phyloP scores from a whole-genome alignment of 2,329 filamentous ascomycete species.

The Sordariomycetes sp. region DNA sequence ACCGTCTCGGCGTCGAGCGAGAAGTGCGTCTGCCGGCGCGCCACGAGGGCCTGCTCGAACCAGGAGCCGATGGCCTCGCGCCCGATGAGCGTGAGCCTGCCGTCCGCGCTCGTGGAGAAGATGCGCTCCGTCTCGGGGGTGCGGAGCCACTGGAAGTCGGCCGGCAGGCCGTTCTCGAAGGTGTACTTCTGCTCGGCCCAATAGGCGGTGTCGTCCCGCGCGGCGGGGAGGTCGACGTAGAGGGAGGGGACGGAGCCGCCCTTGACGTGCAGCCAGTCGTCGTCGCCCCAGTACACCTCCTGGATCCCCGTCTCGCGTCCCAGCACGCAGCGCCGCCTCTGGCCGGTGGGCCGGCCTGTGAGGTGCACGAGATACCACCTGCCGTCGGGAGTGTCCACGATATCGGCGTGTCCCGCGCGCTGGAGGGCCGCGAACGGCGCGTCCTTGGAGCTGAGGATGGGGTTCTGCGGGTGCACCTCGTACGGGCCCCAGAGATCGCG shows the following conservation, averaged over 20 bases:
- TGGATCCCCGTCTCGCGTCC: slow-evolving; percentile 48
- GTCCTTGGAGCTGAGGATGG: slow-evolving; percentile 44
- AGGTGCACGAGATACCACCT: slow-evolving; percentile 44
- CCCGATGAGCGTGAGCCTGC: slow-evolving; percentile 34
- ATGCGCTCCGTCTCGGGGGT: slow-evolving; percentile 45
- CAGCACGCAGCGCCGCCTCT: slow-evolving; percentile 39
- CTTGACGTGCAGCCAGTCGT: slow-evolving; percentile 54
- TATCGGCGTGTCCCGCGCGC: slow-evolving; percentile 40
- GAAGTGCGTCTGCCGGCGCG: slow-evolving; percentile 45
- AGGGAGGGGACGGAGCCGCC: slow-evolving; percentile 44
- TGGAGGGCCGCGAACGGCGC: slow-evolving; percentile 37
- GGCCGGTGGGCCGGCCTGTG: slow-evolving; percentile 36
- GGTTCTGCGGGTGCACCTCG: slow-evolving; percentile 45
- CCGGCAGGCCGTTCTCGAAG: slow-evolving; percentile 32
- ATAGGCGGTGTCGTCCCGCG: slow-evolving; percentile 34
- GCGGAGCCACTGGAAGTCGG: slow-evolving; percentile 47
- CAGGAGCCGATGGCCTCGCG: slow-evolving; percentile 44
- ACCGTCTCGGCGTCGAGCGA: slow-evolving; percentile 49
- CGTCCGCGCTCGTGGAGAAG: slow-evolving; percentile 23
- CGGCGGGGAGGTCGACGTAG: slow-evolving; percentile 36
- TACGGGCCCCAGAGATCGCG: slow-evolving; percentile 49
- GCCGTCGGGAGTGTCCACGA: slow-evolving; percentile 42
- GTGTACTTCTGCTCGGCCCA: slow-evolving; percentile 38
- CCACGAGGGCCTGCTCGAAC: slow-evolving; percentile 48
- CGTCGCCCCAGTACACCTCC: slow-evolving; percentile 45